Percentiles rank a stretch among this genome's conserved stretches.
Conservation (phyloP, 225 moss, liverwort and hornwort species). For the Bryoerythrophyllum caledonicum region DNA sequence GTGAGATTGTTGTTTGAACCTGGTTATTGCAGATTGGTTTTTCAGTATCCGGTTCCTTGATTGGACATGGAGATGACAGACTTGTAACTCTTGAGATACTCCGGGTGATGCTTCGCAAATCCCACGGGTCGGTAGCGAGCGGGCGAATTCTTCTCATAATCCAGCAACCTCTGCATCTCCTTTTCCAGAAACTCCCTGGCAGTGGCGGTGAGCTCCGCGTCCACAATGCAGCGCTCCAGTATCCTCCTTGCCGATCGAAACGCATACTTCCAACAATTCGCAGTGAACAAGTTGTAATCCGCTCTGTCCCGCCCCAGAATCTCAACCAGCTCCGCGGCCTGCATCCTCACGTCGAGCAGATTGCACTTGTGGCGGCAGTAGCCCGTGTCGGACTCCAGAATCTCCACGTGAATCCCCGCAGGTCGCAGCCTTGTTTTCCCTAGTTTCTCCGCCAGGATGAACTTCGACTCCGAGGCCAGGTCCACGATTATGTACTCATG, state of each 20-base stretch:
- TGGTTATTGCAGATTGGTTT: slow-evolving; percentile 4
- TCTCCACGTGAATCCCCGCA: slow-evolving; percentile 36
- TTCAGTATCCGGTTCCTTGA: slow-evolving; percentile 25
- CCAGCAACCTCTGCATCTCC: slow-evolving; percentile 14
- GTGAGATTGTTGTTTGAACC: slow-evolving; percentile 5
- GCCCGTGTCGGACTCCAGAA: slow-evolving; percentile 21
- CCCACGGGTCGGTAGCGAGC: slow-evolving; percentile 24
- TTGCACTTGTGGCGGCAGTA: slow-evolving; percentile 37
- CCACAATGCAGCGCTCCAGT: slow-evolving; percentile 23
- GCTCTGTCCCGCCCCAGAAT: slow-evolving; percentile 26
- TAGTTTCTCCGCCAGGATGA: slow-evolving; percentile 40
- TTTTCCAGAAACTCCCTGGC: slow-evolving; percentile 15
- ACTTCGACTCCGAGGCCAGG: slow-evolving; percentile 25
- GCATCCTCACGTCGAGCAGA: slow-evolving; percentile 38
- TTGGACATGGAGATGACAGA: slow-evolving; percentile 20
- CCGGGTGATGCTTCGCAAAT: slow-evolving; percentile 21
- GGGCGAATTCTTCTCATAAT: slow-evolving; percentile 27
- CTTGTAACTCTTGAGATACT: slow-evolving; percentile 22
- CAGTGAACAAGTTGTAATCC: slow-evolving; percentile 41
- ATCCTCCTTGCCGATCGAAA: slow-evolving; percentile 23
- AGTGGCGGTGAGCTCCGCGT: slow-evolving; percentile 20
- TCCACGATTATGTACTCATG: slow-evolving; percentile 39
- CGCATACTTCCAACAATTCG: slow-evolving; percentile 42
- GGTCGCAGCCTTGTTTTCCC: slow-evolving; percentile 31
- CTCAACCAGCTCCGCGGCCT: slow-evolving; percentile 25